Evolutionary conservation across 1,139 yeast genomes (phyloP), one percentile per base, ranked within the genome.

Genomic region (Waltiozyma sp.): DNA sequence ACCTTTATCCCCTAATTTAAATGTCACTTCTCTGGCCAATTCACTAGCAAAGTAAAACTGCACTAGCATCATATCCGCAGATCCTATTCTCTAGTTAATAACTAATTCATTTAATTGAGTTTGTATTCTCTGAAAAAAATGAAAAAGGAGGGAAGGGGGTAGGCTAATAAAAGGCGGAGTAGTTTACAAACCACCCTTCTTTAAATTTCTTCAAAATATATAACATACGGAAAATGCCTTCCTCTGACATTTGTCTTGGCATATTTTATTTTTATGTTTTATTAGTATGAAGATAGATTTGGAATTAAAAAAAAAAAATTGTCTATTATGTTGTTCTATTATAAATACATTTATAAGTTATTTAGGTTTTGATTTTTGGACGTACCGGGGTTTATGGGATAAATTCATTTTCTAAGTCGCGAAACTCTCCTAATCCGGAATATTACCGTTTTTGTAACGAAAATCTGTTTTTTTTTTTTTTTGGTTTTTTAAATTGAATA

Each of bases 51-150:
- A 77, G 56, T 80, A 82, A 53, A 83, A 63, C 58, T 82, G 86
- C 38, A 81, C 75, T 61, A 80, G 72, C 19, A 86, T 75, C 91
- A 82, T 82, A 54, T 78, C 84, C 74, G 91, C 91, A 41, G 91
- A 82, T 55, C 74, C 58, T 54, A 28, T 5, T 28, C 23, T 28
- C 23, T 21, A 9, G 49, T 44, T 44, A 44, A 47, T 44, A 35
- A 8, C 6, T 15, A 6, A 13, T 18, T 19, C 14, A 19, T 15
- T 2, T 13, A 35, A 3, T 19, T 5, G n/a, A 35, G 7, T 8
- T 19, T 14, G 14, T 16, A 23, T 14, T 34, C n/a, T 21, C 21
- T 24, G 7, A n/a, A 23, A 18, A 2, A n/a, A 14, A 31, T 7
- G 14, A n/a, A 31, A 7, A 31, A n/a, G 14, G 35, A 16, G 8